Conservation (phyloP, 108 stramenopile species). For the Pseudonitzschia delicatissima region DNA sequence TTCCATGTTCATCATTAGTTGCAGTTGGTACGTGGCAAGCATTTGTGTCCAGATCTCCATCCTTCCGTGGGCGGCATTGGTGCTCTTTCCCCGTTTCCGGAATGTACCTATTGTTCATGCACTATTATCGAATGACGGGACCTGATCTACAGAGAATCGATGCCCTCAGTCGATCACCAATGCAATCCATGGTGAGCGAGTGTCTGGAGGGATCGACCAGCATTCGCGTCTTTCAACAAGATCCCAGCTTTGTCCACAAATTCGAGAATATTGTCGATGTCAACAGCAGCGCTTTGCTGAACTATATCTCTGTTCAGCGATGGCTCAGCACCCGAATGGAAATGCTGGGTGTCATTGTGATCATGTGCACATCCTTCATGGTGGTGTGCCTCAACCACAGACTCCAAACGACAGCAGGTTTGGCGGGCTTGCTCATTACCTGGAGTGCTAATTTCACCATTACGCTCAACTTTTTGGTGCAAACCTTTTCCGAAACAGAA, state of each 20-base stretch:
- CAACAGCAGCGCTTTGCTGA: slow-evolving; percentile 68
- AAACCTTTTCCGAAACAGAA: slow-evolving; percentile 72
- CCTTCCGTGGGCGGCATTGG: slow-evolving; percentile 69
- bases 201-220: slow-evolving; percentile 78
- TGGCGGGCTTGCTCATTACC: slow-evolving; percentile 74
- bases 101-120: slow-evolving; percentile 58
- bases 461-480: slow-evolving; percentile 72
- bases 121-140: slow-evolving; percentile 70
- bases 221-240: slow-evolving; percentile 67
- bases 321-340: slow-evolving; percentile 89
- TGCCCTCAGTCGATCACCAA: slow-evolving; percentile 68
- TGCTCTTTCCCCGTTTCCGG: slow-evolving; percentile 48
- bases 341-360: slow-evolving; percentile 67
- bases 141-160: slow-evolving; percentile 83
- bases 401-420: slow-evolving; percentile 51
- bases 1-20: slow-evolving; percentile 63
- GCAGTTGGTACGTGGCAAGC: slow-evolving; percentile 63
- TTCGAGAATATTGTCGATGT: slow-evolving; percentile 50
- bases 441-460: slow-evolving; percentile 82
- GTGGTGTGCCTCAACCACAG: slow-evolving; percentile 59
- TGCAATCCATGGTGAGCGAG: slow-evolving; percentile 80
- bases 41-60: slow-evolving; percentile 59
- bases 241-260: slow-evolving; percentile 45
- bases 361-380: slow-evolving; percentile 54
- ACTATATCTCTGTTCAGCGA: slow-evolving; percentile 75